Evolutionary conservation across 2,329 filamentous ascomycete species (phyloP).

Genomic region (Ophiosphaerella narmari): DNA sequence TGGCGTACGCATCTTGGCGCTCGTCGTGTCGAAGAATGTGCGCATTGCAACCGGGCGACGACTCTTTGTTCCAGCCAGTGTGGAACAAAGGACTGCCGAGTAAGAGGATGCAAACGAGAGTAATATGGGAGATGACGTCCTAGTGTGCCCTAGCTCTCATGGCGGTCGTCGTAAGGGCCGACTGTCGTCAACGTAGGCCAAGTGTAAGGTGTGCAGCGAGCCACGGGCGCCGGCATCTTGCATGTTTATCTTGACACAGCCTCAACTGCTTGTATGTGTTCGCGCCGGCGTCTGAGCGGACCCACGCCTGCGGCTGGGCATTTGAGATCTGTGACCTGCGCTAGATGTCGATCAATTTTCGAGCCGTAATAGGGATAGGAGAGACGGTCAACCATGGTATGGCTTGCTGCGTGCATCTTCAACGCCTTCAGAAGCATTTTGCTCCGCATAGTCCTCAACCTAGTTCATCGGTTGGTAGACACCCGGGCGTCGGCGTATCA

Average conservation of each 20-base stretch:
- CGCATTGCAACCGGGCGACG: slow-evolving; percentile 24
- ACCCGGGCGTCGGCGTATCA: not conserved
- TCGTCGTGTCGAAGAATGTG: slow-evolving; percentile 19
- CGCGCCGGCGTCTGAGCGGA: slow-evolving; percentile 4
- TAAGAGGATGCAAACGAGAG: no score
- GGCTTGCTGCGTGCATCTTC: not conserved
- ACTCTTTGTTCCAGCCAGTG: slow-evolving; percentile 11
- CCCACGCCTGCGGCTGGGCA: slow-evolving; percentile 13
- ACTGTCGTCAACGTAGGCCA: slow-evolving; percentile 15
- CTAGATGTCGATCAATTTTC: slow-evolving; percentile 8
- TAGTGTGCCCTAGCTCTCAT: no score
- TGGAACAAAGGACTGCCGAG: not conserved
- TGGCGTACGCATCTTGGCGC: slow-evolving; percentile 24
- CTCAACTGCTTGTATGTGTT: slow-evolving; percentile 19
- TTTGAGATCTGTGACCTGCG: slow-evolving; percentile 9
- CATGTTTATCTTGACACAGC: slow-evolving; percentile 34
- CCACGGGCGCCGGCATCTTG: slow-evolving; percentile 7
- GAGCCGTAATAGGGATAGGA: slow-evolving; percentile 3
- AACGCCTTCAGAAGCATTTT: no score
- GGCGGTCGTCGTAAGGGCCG: not conserved
- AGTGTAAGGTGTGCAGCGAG: slow-evolving; percentile 12
- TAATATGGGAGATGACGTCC: not conserved
- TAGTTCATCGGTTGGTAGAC: no score
- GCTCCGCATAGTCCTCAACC: no score
- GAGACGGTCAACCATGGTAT: not conserved